Base-by-base conservation (phyloP, 345 rosid genomes). In the Draba incana region DNA sequence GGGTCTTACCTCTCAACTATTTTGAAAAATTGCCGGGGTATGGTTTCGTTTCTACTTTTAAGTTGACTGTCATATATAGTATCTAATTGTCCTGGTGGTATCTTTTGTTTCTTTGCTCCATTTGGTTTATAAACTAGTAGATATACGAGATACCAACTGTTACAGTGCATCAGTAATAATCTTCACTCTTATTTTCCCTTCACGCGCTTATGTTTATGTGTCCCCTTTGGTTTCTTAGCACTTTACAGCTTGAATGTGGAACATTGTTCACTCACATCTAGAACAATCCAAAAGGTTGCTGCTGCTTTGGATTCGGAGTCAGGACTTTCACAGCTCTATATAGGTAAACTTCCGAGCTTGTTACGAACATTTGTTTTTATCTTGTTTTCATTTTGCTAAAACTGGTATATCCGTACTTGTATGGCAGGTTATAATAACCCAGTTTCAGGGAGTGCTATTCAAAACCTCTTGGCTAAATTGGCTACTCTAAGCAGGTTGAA, bases 1-100 rank as follows among this genome's bases (percentile, higher is more conserved):
- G 96, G 99, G 67, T 94, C 96, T 56, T 91, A 87, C 79, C 88
- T 93, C 69, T 84, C 92, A 72, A 84, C 91, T 12, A 94, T 91
- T 69, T 79, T 91, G 81, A 80, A 81, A 81, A 88, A 81, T 20
- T 91, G 99, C 56, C 87, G 70, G 78, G 97, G 97, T 88, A 75
- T 75, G 53, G 68, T 39, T 72, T 28, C 15, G 23, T 46, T 23
- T 11, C 33, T 10, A 10, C 46, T 20, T 38, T 23, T 28, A 9
- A 35, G 13, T 61, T 60, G 25, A 24, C 12, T 52, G 12, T 53
- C 33, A 53, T 61, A 2, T 60, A 2, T 20, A 3, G 49, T 67
- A 38, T 55, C 41, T 69, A 30, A 56, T 24, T 75, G 49, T 20
- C 60, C 42, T 15, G 53, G 14, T 50, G 27, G 59, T 57, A 63